phyloP scores from a whole-genome alignment of 2,329 filamentous ascomycete genomes.

The Boeremia lycopersici region DNA sequence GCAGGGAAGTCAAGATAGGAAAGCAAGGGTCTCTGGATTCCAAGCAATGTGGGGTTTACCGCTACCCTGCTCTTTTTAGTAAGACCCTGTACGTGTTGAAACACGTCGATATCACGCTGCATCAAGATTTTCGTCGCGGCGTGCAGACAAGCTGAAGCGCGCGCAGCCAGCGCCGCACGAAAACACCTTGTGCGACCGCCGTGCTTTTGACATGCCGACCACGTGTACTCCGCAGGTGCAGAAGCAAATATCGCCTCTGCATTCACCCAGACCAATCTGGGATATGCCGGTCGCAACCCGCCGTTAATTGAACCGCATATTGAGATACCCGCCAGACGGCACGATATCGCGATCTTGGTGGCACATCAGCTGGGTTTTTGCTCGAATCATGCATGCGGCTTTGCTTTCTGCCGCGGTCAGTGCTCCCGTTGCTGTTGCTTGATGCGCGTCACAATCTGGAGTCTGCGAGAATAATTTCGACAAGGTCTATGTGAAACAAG shows the following conservation, averaged over 20 bases:
- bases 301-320: constrained; percentile 14
- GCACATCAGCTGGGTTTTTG: not conserved
- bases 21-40: not conserved
- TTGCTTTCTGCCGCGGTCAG: not conserved
- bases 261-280: not conserved
- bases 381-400: constrained; percentile 8
- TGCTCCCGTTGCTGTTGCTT: not conserved
- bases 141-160: not conserved
- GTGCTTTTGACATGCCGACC: not conserved
- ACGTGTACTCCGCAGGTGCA: not conserved
- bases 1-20: constrained; percentile 3
- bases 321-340: constrained; percentile 2
- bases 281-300: not conserved
- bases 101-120: constrained; percentile 13
- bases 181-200: not conserved
- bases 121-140: not conserved
- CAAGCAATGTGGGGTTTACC: constrained; percentile 10
- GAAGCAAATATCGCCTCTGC: not conserved
- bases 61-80: not conserved
- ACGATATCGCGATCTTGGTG: constrained; percentile 14
- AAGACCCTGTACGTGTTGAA: constrained; percentile 3
- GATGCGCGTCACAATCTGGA: not conserved
- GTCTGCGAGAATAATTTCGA: not conserved
- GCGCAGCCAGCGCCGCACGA: not conserved
- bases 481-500: constrained; percentile 15